phyloP scores from a whole-genome alignment of 192 early-diverging fungal genomes.

The Coemansia asiatica region DNA sequence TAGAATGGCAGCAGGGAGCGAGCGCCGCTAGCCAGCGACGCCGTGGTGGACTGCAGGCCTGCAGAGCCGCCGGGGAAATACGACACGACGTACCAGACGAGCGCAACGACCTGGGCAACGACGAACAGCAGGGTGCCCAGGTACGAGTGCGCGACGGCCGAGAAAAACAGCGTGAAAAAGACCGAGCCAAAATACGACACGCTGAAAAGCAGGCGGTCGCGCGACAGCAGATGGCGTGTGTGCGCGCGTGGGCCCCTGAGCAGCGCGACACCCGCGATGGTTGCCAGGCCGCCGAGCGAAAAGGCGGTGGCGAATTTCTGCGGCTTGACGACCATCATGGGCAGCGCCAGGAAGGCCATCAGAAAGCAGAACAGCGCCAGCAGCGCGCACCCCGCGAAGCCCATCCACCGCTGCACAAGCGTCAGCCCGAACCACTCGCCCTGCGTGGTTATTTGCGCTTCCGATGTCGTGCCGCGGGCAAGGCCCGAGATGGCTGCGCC shows the following conservation, averaged over 20 bases:
- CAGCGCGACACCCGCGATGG: constrained; percentile 63
- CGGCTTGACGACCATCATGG: constrained; percentile 63
- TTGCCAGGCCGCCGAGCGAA: constrained; percentile 64
- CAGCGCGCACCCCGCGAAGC: constrained; percentile 51
- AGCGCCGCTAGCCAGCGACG: constrained; percentile 40
- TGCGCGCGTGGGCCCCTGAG: constrained; percentile 81
- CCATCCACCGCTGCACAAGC: constrained; percentile 54
- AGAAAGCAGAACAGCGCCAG: constrained; percentile 56
- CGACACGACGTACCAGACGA: constrained; percentile 81
- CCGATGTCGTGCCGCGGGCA: constrained; percentile 18
- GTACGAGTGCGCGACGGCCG: constrained; percentile 68
- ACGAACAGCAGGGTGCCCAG: constrained; percentile 77
- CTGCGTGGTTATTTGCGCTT: constrained; percentile 9
- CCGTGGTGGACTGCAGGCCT: constrained; percentile 60
- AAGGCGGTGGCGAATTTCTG: constrained; percentile 80
- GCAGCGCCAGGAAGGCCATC: constrained; percentile 62
- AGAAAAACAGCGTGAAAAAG: constrained; percentile 81
- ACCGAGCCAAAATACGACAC: constrained; percentile 78
- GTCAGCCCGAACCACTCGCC: constrained; percentile 58
- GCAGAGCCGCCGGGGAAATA: constrained; percentile 77
- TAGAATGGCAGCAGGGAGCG: constrained; percentile 50
- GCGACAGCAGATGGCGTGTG: constrained; percentile 73
- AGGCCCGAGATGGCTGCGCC: constrained; percentile 37
- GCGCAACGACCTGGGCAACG: constrained; percentile 74
- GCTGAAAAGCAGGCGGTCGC: constrained; percentile 80